These are phyloP conservation scores for Verticillium longisporum DNA, from an alignment of 2,329 filamentous ascomycete genomes.

Conservation along the genomic window DNA sequence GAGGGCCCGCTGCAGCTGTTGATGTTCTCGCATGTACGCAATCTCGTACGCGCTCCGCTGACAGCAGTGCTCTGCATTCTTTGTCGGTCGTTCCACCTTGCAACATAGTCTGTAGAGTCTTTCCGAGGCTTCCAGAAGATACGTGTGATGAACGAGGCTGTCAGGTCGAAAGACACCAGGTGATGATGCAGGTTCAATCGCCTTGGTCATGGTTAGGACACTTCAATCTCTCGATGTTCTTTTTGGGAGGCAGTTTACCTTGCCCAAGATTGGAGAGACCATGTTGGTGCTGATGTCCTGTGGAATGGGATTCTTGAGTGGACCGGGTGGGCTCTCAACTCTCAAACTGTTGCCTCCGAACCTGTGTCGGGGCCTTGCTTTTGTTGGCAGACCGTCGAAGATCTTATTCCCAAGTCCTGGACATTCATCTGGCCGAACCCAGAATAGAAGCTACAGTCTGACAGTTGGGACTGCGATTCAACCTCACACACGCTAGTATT, in stretches of 20 bases:
- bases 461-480: neutral
- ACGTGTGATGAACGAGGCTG: neutral
- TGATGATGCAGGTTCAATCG: neutral
- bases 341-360: neutral
- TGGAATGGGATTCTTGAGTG: too few relatives aligned
- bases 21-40: neutral
- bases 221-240: neutral
- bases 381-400: neutral
- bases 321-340: too few relatives aligned
- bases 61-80: too few relatives aligned
- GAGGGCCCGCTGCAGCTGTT: neutral
- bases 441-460: neutral
- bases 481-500: neutral
- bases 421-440: neutral
- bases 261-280: neutral
- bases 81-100: too few relatives aligned
- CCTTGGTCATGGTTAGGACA: neutral
- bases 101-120: too few relatives aligned
- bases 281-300: neutral
- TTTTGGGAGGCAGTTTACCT: neutral
- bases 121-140: neutral
- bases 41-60: neutral
- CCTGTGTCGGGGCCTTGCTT: neutral
- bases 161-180: neutral
- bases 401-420: neutral